A percentile compares a stretch with the other conserved stretches of the same genome.
Evolutionary conservation across 1,284 basidiomycete species (phyloP).

Genomic region (Austroboletus niveus): DNA sequence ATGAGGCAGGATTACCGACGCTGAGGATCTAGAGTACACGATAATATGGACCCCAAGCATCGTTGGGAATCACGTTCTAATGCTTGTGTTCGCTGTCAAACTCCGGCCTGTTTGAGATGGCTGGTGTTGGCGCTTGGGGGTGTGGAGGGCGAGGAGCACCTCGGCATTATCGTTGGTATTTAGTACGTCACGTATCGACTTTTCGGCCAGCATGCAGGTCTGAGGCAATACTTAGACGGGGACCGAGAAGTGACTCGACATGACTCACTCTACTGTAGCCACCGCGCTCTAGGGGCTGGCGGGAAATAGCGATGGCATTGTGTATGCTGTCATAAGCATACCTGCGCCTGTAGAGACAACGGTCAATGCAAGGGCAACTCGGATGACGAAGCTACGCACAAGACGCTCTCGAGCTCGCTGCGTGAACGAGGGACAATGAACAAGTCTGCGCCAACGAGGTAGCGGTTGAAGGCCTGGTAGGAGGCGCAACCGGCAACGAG

Average conservation of each 20-base stretch:
- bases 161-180: slow-evolving; percentile 63
- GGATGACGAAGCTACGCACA: slow-evolving; percentile 40
- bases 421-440: slow-evolving; percentile 65
- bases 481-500: slow-evolving; percentile 68
- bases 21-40: slow-evolving; percentile 8
- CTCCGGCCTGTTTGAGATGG: slow-evolving; percentile 16
- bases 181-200: slow-evolving; percentile 65
- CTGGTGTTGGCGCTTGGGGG: slow-evolving; percentile 7
- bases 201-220: slow-evolving; percentile 68
- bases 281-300: slow-evolving; percentile 60
- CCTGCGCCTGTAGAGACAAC: slow-evolving; percentile 47
- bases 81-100: slow-evolving; percentile 17
- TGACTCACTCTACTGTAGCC: slow-evolving; percentile 70
- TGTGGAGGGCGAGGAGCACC: slow-evolving; percentile 62
- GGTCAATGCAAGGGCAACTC: not conserved
- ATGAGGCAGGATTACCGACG: slow-evolving; percentile 9
- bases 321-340: slow-evolving; percentile 78
- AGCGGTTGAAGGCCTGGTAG: slow-evolving; percentile 61
- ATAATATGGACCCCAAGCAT: slow-evolving; percentile 4
- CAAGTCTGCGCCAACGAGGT: slow-evolving; percentile 60
- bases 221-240: slow-evolving; percentile 26
- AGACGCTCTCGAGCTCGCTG: slow-evolving; percentile 63
- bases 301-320: slow-evolving; percentile 69
- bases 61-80: slow-evolving; percentile 24
- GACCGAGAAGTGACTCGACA: not conserved